These are phyloP conservation scores for Trypanosomatidae sp. DNA, from an alignment of 208 protist species.

Conservation along the genomic window DNA sequence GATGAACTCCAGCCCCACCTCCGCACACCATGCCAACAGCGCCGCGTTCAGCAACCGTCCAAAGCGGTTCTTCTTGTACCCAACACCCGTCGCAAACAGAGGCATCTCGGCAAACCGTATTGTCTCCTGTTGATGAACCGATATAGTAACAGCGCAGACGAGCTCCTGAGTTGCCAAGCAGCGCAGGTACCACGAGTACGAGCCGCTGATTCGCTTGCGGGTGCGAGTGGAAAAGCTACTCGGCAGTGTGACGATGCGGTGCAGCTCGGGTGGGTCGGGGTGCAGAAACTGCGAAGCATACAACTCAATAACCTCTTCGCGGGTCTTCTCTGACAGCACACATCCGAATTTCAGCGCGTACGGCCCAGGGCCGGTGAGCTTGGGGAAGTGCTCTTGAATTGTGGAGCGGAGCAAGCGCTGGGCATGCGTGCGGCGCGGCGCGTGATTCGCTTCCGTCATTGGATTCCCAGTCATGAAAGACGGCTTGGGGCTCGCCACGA, in stretches of 20 bases:
- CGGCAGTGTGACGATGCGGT: conserved; percentile 66
- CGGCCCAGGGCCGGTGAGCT: conserved; percentile 63
- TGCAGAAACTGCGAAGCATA: conserved; percentile 82
- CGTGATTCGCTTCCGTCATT: conserved; percentile 1
- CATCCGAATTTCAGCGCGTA: conserved; percentile 70
- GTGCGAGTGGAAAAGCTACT: conserved; percentile 76
- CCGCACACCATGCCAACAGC: conserved; percentile 62
- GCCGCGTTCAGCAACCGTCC: conserved; percentile 76
- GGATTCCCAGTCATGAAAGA: conserved; percentile 12
- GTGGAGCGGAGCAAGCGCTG: conserved; percentile 78
- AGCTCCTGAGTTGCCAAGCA: conserved; percentile 66
- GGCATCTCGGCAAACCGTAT: conserved; percentile 87
- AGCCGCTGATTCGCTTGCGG: conserved; percentile 59
- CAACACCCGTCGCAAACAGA: conserved; percentile 83
- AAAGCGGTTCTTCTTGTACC: conserved; percentile 88
- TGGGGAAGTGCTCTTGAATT: conserved; percentile 79
- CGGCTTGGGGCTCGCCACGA: conserved; percentile 9
- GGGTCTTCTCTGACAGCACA: conserved; percentile 55
- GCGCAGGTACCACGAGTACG: conserved; percentile 82
- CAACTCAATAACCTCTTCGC: conserved; percentile 71
- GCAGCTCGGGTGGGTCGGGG: conserved; percentile 75
- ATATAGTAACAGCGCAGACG: conserved; percentile 76
- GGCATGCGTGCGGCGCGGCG: conserved; percentile 51
- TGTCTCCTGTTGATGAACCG: conserved; percentile 72
- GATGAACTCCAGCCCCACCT: conserved; percentile 69